Base-by-base conservation (phyloP, 352 stramenopile genomes). In the Phytophthora litchii region DNA sequence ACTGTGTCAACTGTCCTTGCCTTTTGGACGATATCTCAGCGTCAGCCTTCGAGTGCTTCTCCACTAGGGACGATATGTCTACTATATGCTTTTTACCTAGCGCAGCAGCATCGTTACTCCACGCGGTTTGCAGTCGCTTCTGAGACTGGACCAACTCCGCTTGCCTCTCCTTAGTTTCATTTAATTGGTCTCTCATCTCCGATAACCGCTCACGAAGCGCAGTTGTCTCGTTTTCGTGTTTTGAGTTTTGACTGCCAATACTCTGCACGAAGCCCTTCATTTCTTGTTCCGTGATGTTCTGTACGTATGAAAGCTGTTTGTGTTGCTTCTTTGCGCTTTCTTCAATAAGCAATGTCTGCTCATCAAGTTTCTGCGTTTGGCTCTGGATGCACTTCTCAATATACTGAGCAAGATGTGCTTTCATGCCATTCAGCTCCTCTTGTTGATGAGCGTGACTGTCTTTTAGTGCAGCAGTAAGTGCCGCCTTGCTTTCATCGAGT, bases 261-360 rank as follows among this genome's bases (percentile, higher is more conserved):
- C 51, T 36, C 36, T 79, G 50, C n/a, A 78, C 64, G 0, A 74
- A 78, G 6, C 27, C 36, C 46, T 71, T 65, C 19, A 87, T 57
- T 50, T 81, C 70, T 40, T 66, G 41, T 20, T 84, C 72, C 0
- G 70, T 74, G 6, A 70, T 53, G 17, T 46, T 72, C 20, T 74
- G 70, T 1, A 84, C 55, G 1, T 60, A 45, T 12, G 45, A 53
- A n/a, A 87, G 49, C 19, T 84, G 62, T 20, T 70, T 64, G 25
- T 79, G 60, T 35, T 84, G 74, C 1, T 68, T 62, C 19, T 49
- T 44, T 13, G 60, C 44, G 23, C 63, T 77, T 42, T 65, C 60
- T 54, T 83, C 61, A 25, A 87, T 65, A 5, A 84, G 46, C 27
- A 46, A 25, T n/a, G 77, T 81, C 36, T 87, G 74, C 34, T 83